Evolutionary conservation across 345 rosid species (phyloP).

Genomic region (Bruguiera gymnorhiza): DNA sequence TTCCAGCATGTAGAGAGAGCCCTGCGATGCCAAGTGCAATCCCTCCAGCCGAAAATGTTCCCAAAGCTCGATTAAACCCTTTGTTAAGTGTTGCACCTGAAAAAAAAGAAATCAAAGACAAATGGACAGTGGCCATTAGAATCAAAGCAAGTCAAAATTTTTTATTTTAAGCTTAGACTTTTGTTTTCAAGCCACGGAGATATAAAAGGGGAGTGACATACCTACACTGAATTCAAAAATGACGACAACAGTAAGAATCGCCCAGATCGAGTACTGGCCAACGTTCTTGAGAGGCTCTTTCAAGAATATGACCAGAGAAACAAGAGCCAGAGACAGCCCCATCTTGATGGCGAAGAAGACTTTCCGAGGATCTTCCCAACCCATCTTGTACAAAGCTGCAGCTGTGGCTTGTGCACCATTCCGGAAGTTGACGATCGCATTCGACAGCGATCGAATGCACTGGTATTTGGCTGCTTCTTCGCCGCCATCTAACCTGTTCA

Average conservation of each 20-base stretch:
- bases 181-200: not conserved
- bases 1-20: constrained; percentile 57
- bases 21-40: constrained; percentile 86
- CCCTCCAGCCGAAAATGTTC: constrained; percentile 92
- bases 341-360: constrained; percentile 77
- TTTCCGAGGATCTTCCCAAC: constrained; percentile 79
- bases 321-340: constrained; percentile 67
- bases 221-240: constrained; percentile 95
- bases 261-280: constrained; percentile 77
- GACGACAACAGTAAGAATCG: constrained; percentile 85
- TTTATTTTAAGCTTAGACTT: no score
- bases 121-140: not conserved
- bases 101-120: not conserved
- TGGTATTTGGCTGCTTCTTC: not conserved
- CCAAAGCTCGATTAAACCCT: constrained; percentile 83
- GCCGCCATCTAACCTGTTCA: not conserved
- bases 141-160: not conserved
- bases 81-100: constrained; percentile 92
- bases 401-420: no score
- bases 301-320: constrained; percentile 62
- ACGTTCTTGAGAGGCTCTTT: constrained; percentile 57
- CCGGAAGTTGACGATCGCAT: no score
- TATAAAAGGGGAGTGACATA: constrained; percentile 7
- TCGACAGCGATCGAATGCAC: not conserved
- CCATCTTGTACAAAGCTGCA: constrained; percentile 51